Evolutionary conservation across 768 basidiomycete species (phyloP), one percentile per base, ranked within the genome.

Genomic region (Amanita molliuscula): DNA sequence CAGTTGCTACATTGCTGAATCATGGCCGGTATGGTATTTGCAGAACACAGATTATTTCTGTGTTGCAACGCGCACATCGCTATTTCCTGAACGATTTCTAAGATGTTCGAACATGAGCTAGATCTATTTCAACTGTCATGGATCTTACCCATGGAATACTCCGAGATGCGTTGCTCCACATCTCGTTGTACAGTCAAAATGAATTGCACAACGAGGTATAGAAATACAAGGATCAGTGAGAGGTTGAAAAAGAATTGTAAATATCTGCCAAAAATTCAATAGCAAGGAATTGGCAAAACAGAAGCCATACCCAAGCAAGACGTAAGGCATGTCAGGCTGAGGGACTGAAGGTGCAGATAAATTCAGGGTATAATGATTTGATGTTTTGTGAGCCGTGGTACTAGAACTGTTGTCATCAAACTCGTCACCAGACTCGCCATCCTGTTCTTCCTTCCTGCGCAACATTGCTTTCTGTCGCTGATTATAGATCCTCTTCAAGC

Each of bases 171-270:
- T 34, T 90, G 82, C 55, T 84, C 80, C 20, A 99, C 92, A 61
- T 99, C 95, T 47, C 79, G 77, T 58, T 91, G 87, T 29, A 99
- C 83, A 7, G 92, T 93, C 52, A 88, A 69, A 60, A 98, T 83
- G 67, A 94, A 92, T 61, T 87, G 83, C 42, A 93, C 67, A 40
- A 85, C 71, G 52, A 97, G 74, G 62, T 93, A 96, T 54, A 99
- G 68, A 59, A 89, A 86, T 43, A 94, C 70, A 35, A 88, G 58
- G 43, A 92, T 80, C 33, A 97, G 76, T 5, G 87, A 82, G 20
- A 88, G 68, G 65, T 97, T 96, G 71, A 96, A 96, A 66, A 88
- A 81, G 67, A 98, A 90, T 62, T 98, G 95, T 18, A 95, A 71
- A 65, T 98, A 98, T 54, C 89, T 88, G 44, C 45, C 23, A 49